Conservation (phyloP, 306 rosid species). For the Vigna trinervia region DNA sequence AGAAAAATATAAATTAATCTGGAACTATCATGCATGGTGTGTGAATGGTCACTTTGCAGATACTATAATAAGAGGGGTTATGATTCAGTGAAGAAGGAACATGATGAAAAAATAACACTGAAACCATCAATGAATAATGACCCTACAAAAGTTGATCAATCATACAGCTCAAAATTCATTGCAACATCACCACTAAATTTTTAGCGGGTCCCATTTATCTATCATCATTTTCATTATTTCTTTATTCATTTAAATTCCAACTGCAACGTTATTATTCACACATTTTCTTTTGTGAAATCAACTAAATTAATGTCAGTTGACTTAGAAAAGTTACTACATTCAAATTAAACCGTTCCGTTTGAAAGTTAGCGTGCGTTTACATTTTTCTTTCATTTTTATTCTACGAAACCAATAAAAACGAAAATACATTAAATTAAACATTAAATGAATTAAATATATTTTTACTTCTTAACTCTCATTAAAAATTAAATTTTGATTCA, state of each 20-base stretch:
- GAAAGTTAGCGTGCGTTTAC: neutral
- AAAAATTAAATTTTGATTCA: too few species aligned
- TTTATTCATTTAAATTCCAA: neutral
- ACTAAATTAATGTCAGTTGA: neutral
- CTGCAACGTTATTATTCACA: neutral
- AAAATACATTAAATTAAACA: too few species aligned
- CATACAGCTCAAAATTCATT: neutral
- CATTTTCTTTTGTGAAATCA: neutral
- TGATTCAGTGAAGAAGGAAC: neutral
- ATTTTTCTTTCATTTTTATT: too few species aligned
- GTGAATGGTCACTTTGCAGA: neutral
- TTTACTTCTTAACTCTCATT: too few species aligned
- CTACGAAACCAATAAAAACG: too few species aligned
- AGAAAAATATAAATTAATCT: neutral
- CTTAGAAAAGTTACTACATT: neutral
- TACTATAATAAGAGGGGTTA: neutral
- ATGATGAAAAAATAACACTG: too few species aligned
- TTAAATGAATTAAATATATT: too few species aligned
- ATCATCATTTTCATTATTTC: neutral
- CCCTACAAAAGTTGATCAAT: slow-evolving; percentile 11
- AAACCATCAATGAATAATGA: neutral
- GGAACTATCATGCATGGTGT: slow-evolving; percentile 15
- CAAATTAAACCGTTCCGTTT: neutral
- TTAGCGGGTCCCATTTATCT: neutral
- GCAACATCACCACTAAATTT: neutral